These are phyloP conservation scores for Tulasnella sp. DNA, from an alignment of 768 basidiomycete species.

Conservation along the genomic window DNA sequence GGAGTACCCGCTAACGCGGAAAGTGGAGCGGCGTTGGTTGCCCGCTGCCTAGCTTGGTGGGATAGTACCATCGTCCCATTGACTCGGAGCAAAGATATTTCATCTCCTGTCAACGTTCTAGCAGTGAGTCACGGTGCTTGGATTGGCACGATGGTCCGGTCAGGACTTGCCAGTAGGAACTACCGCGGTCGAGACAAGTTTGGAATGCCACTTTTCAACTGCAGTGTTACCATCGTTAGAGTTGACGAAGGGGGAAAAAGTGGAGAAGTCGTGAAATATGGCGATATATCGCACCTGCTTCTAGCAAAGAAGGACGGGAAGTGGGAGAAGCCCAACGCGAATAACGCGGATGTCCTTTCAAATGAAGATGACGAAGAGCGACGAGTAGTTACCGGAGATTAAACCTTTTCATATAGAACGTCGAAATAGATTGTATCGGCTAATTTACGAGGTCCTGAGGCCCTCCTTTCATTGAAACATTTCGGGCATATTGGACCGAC, in stretches of 20 bases:
- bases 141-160: conserved; percentile 31
- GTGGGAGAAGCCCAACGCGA: not conserved
- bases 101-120: conserved; percentile 28
- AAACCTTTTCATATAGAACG: not conserved
- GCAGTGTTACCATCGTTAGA: conserved; percentile 6
- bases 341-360: conserved; percentile 11
- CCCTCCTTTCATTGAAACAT: too few species aligned
- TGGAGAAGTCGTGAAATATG: conserved; percentile 13
- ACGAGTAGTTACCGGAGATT: conserved; percentile 4
- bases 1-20: conserved; percentile 27
- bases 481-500: too few species aligned
- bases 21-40: conserved; percentile 10
- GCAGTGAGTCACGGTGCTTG: conserved; percentile 35
- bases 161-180: conserved; percentile 7
- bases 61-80: conserved; percentile 18
- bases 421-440: not conserved
- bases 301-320: conserved; percentile 15
- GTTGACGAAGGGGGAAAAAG: conserved; percentile 18
- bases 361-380: conserved; percentile 6
- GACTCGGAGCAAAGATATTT: conserved; percentile 3
- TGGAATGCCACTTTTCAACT: conserved; percentile 16
- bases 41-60: conserved; percentile 34
- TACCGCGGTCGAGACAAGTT: conserved; percentile 23
- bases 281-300: conserved; percentile 22
- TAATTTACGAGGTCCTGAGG: too few species aligned